These are phyloP conservation scores for Populus deltoides DNA, from an alignment of 345 rosid genomes.

Conservation along the genomic window DNA sequence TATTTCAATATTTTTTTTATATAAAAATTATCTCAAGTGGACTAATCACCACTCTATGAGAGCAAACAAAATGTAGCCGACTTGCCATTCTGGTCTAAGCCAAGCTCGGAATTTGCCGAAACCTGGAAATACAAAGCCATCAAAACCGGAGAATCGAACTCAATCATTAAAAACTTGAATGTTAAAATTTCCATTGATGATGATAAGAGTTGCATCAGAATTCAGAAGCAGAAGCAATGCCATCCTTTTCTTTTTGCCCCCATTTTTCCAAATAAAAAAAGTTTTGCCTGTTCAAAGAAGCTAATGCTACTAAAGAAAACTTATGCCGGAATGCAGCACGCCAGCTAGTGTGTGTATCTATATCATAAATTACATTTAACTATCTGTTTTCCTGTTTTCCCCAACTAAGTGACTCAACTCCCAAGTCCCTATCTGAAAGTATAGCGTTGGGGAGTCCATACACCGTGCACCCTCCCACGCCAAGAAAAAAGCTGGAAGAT, in stretches of 20 bases:
- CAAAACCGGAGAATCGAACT: neutral
- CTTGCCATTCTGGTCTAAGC: neutral
- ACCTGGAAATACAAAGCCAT: neutral
- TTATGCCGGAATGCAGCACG: neutral
- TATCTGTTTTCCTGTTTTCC: neutral
- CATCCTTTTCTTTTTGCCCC: neutral
- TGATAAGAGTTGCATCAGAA: neutral
- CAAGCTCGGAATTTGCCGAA: neutral
- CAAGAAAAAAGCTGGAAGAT: neutral
- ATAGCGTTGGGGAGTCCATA: neutral
- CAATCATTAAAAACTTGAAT: neutral
- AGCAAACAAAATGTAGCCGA: neutral
- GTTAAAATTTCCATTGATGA: neutral
- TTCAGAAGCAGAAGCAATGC: neutral
- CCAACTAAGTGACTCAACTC: neutral
- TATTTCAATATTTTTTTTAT: no score
- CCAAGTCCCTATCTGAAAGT: neutral
- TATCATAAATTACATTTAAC: neutral
- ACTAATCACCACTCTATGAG: neutral
- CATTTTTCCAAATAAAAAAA: no score
- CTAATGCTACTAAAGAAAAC: neutral
- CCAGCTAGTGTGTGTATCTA: neutral
- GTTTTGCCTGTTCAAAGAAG: neutral
- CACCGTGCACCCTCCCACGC: neutral
- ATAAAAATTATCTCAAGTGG: no score